These are phyloP conservation scores for Hemerocallis citrina DNA, from an alignment of 106 monocot species.

Conservation along the genomic window DNA sequence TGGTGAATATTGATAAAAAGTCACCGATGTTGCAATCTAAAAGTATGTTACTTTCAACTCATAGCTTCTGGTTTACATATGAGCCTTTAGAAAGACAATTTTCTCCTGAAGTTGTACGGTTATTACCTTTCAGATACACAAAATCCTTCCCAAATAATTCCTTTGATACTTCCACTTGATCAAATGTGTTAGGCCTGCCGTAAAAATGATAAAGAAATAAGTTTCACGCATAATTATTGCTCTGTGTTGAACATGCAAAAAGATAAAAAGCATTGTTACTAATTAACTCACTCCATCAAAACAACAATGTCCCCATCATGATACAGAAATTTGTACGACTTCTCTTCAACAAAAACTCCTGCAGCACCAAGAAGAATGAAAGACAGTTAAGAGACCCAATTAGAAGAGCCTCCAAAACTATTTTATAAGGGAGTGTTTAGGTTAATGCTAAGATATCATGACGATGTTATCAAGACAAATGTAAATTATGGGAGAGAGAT, in stretches of 20 bases:
- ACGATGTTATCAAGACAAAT: neutral
- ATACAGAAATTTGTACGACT: constrained; percentile 74
- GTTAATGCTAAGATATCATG: neutral
- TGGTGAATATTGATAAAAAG: neutral
- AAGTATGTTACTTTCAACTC: neutral
- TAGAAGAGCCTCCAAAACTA: neutral
- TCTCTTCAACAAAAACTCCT: constrained; percentile 94
- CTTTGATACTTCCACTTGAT: constrained; percentile 81
- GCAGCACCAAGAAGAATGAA: constrained; percentile 16
- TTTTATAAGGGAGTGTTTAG: neutral
- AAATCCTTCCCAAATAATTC: constrained; percentile 83
- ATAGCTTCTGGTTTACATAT: neutral
- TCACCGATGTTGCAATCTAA: neutral
- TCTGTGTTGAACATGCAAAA: neutral
- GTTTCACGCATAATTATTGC: neutral
- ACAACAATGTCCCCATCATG: constrained; percentile 65
- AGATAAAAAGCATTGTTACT: neutral
- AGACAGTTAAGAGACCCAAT: neutral
- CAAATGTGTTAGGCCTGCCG: constrained; percentile 75
- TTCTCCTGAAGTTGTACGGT: neutral
- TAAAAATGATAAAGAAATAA: constrained; percentile 8
- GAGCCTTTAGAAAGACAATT: neutral
- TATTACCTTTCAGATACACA: constrained; percentile 80
- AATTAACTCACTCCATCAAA: constrained; percentile 81
- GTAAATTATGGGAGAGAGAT: neutral